Evolutionary conservation across 257 asterid genomes (phyloP), one percentile per base, ranked within the genome.

Genomic region (Nicotiana benthamiana): DNA sequence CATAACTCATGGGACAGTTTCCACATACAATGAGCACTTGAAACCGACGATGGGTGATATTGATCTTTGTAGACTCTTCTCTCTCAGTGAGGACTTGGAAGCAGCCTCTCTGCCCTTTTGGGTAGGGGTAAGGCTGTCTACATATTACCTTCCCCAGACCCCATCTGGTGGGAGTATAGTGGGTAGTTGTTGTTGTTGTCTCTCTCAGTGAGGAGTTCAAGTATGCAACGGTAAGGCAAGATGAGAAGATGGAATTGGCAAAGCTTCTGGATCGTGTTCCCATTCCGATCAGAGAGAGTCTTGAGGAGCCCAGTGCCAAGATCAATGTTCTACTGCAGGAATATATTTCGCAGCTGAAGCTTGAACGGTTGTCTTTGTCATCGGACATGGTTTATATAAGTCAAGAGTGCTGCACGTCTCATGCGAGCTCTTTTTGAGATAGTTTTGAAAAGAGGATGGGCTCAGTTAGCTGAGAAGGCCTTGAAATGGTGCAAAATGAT

Each of bases 51-150:
- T 87, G 90, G 90, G 90, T 67, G 90, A 87, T 62, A 87, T 87
- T 72, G 90, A 87, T 75, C 90, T 87, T 13, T 87, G 90, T 68
- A 84, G 90, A 52, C 84, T 87, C 51, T 87, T 87, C 81, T 87
- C 90, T 43, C 90, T 87, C n/a, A 87, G 90, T 66, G 90, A 87
- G 68, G 90, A 87, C n/a, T n/a, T n/a, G n/a, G n/a, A n/a, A n/a
- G n/a, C n/a, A n/a, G n/a, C n/a, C n/a, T n/a, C n/a, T n/a, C n/a
- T n/a, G n/a, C n/a, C n/a, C n/a, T n/a, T n/a, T n/a, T n/a, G n/a
- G n/a, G n/a, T n/a, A n/a, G n/a, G n/a, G n/a, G n/a, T n/a, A n/a
- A n/a, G n/a, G n/a, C n/a, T n/a, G n/a, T n/a, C n/a, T n/a, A n/a
- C n/a, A n/a, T n/a, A n/a, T n/a, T n/a, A n/a, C n/a, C n/a, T n/a